Conservation (phyloP, 768 basidiomycete genomes). For the Kondoa malvinella region DNA sequence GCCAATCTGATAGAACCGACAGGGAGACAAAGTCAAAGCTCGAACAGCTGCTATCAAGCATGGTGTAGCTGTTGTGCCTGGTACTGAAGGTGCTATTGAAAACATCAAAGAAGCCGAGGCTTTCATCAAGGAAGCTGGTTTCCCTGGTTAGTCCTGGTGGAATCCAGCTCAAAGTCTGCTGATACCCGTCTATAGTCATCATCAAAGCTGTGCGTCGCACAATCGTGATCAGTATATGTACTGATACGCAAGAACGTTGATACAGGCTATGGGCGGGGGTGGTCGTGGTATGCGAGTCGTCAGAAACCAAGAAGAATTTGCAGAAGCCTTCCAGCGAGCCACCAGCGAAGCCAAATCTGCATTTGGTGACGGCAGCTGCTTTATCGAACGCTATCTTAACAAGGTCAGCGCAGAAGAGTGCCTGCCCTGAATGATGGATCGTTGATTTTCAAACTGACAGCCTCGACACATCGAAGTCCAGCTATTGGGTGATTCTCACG, state of each 20-base stretch:
- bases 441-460: conserved; percentile 47
- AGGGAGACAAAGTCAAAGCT: conserved; percentile 95
- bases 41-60: conserved; percentile 78
- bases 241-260: too few relatives aligned
- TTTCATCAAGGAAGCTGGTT: conserved; percentile 91
- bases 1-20: neutral
- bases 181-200: conserved; percentile 31
- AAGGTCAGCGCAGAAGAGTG: conserved; percentile 32
- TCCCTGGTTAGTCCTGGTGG: conserved; percentile 39
- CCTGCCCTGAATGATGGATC: neutral
- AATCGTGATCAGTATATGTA: too few relatives aligned
- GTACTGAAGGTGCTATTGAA: conserved; percentile 84
- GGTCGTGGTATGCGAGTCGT: conserved; percentile 99
- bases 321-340: conserved; percentile 73
- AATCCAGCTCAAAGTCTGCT: conserved; percentile 21
- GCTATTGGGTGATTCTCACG: conserved; percentile 70
- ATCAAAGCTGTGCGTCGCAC: conserved; percentile 95
- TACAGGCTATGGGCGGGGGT: conserved; percentile 55
- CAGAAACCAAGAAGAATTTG: conserved; percentile 77
- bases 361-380: conserved; percentile 96
- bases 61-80: conserved; percentile 90
- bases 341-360: conserved; percentile 89
- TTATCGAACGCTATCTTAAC: conserved; percentile 94
- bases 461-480: conserved; percentile 98
- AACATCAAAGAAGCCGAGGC: conserved; percentile 59